Conservation (phyloP, 805 yeast genomes). For the Dipodascus geniculatus region DNA sequence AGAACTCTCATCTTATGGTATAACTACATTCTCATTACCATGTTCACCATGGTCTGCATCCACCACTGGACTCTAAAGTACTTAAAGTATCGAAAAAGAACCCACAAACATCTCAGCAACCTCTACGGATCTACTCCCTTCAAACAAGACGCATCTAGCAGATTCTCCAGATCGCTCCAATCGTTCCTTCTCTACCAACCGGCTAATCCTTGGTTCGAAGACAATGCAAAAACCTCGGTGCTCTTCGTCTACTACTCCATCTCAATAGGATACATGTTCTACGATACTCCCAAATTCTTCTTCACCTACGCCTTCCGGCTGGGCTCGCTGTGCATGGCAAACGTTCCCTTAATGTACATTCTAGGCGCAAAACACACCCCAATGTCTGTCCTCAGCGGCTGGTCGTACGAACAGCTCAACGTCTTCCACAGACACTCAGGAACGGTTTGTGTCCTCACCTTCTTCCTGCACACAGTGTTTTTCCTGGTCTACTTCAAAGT, state of each 20-base stretch:
- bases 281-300: slow-evolving; percentile 5
- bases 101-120: not conserved
- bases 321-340: slow-evolving; percentile 13
- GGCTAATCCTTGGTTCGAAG: slow-evolving; percentile 7
- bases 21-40: not conserved
- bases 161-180: not conserved
- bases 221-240: slow-evolving; percentile 7
- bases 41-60: not conserved
- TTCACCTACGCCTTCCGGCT: slow-evolving; percentile 15
- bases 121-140: not conserved
- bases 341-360: slow-evolving; percentile 16
- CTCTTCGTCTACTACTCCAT: slow-evolving; percentile 6
- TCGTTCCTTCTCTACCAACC: not conserved
- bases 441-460: slow-evolving; percentile 8
- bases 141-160: not conserved
- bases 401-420: slow-evolving; percentile 35
- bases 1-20: not conserved
- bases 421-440: slow-evolving; percentile 32
- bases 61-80: not conserved
- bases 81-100: not conserved
- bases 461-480: slow-evolving; percentile 10
- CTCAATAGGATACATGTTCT: slow-evolving; percentile 7
- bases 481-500: slow-evolving; percentile 13
- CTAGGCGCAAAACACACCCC: slow-evolving; percentile 19
- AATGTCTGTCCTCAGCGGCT: slow-evolving; percentile 25